These are phyloP conservation scores for Fusarium sp. DNA, from an alignment of 2,329 filamentous ascomycete species.

Conservation along the genomic window DNA sequence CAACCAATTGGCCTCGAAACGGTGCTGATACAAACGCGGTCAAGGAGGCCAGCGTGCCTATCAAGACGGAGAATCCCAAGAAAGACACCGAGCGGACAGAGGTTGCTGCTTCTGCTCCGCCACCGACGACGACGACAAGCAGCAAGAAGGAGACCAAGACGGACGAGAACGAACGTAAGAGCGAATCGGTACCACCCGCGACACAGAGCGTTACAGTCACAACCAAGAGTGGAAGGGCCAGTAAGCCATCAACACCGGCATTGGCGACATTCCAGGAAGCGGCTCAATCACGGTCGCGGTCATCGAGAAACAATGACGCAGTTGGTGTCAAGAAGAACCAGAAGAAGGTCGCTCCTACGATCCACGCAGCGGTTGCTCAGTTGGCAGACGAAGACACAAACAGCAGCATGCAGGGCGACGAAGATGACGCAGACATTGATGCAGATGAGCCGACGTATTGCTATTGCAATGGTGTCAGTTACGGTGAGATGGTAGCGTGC, in stretches of 20 bases:
- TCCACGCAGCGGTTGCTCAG: conserved; percentile 51
- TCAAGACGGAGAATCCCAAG: conserved; percentile 50
- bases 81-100: conserved; percentile 50
- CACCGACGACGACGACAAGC: conserved; percentile 34
- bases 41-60: conserved; percentile 58
- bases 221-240: conserved; percentile 74
- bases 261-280: conserved; percentile 70
- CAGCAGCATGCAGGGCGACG: conserved; percentile 55
- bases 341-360: conserved; percentile 65
- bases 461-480: conserved; percentile 83
- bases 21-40: conserved; percentile 60
- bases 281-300: conserved; percentile 65
- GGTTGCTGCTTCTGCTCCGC: conserved; percentile 41
- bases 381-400: conserved; percentile 56
- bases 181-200: conserved; percentile 59
- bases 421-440: conserved; percentile 70
- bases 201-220: conserved; percentile 61
- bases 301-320: conserved; percentile 61
- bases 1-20: conserved; percentile 47
- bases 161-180: conserved; percentile 53
- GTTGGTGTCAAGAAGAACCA: conserved; percentile 64
- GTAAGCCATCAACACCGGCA: conserved; percentile 75
- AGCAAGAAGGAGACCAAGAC: conserved; percentile 60
- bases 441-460: conserved; percentile 81
- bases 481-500: conserved; percentile 87